Evolutionary conservation across 2,329 filamentous ascomycete species (phyloP).

Genomic region (Colletotrichum cuscutae): DNA sequence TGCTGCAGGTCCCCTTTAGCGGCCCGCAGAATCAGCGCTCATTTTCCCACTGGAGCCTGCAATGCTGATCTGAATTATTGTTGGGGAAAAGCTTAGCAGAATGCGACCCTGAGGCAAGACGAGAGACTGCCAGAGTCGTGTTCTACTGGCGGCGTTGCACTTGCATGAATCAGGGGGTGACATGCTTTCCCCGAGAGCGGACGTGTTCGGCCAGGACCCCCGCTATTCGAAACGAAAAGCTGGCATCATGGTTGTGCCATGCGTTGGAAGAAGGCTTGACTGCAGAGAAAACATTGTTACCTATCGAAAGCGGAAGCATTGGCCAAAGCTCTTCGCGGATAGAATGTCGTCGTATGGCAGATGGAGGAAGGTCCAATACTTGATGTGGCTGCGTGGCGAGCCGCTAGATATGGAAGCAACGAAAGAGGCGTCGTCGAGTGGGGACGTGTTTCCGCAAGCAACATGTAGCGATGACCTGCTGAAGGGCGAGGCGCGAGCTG

Average conservation of each 20-base stretch:
- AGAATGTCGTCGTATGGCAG: conserved; percentile 1
- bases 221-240: conserved; percentile 20
- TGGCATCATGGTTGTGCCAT: conserved; percentile 30
- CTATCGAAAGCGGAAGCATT: conserved; percentile 24
- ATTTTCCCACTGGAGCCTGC: conserved; percentile 6
- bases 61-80: conserved; percentile 20
- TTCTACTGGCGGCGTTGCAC: conserved; percentile 8
- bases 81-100: not conserved
- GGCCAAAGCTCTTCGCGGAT: conserved; percentile 1
- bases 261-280: conserved; percentile 1
- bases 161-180: conserved; percentile 31
- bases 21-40: conserved; percentile 14
- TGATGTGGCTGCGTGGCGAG: conserved; percentile 16
- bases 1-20: conserved; percentile 10
- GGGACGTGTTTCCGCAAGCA: conserved; percentile 20
- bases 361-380: not conserved
- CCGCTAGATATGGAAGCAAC: conserved; percentile 24
- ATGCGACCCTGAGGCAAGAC: not conserved
- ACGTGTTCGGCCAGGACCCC: conserved; percentile 21
- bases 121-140: conserved; percentile 4
- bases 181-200: conserved; percentile 2
- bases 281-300: not conserved
- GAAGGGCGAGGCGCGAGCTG: conserved; percentile 3
- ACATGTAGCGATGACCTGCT: not conserved
- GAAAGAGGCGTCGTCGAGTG: conserved; percentile 6